These are phyloP conservation scores for Solanum gandarillasii DNA, from an alignment of 257 asterid species.

Conservation along the genomic window DNA sequence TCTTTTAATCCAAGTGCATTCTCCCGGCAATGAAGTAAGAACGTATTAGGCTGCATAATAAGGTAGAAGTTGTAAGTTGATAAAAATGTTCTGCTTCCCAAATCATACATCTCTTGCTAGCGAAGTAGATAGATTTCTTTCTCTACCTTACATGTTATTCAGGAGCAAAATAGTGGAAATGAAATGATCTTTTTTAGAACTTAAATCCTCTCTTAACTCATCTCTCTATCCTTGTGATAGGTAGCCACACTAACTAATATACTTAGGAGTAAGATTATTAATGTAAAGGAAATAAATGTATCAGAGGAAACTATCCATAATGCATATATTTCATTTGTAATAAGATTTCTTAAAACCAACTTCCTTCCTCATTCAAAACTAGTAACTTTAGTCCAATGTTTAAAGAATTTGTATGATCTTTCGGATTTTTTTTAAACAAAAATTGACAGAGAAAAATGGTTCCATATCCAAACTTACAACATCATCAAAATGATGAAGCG, in stretches of 20 bases:
- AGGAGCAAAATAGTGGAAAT: not conserved
- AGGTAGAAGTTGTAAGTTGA: not conserved
- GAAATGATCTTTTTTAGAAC: not conserved
- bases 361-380: not conserved
- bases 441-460: not conserved
- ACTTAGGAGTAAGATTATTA: not conserved
- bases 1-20: not conserved
- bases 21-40: not conserved
- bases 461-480: not conserved
- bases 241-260: not conserved
- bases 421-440: not conserved
- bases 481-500: not conserved
- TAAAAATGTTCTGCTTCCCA: not conserved
- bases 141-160: not conserved
- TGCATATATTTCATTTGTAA: not conserved
- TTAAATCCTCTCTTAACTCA: not conserved
- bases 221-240: not conserved
- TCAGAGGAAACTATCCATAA: not conserved
- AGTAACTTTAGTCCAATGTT: not conserved
- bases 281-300: not conserved
- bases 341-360: not conserved
- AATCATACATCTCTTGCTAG: not conserved
- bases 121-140: not conserved
- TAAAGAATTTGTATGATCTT: not conserved
- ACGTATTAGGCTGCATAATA: not conserved